phyloP scores from a whole-genome alignment of 805 yeast genomes.

The Maudiozyma bulderi region DNA sequence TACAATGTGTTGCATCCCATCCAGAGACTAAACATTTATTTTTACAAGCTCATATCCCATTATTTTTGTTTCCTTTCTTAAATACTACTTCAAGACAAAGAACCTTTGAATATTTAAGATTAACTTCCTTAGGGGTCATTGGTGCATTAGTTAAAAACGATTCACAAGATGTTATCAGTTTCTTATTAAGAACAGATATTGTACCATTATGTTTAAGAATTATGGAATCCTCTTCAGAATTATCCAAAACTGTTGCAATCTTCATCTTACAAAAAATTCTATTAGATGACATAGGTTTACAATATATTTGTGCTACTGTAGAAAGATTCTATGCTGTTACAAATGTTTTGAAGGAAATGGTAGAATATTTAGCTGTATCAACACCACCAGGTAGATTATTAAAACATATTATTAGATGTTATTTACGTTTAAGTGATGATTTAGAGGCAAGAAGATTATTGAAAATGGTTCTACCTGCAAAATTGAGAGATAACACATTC shows the following conservation, averaged over 20 bases:
- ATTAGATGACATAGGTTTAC: constrained; percentile 82
- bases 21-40: constrained; percentile 80
- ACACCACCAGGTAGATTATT: constrained; percentile 70
- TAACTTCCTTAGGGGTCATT: constrained; percentile 90
- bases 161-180: constrained; percentile 88
- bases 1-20: constrained; percentile 96
- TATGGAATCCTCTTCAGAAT: constrained; percentile 90
- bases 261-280: constrained; percentile 90
- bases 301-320: constrained; percentile 88
- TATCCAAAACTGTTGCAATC: constrained; percentile 92
- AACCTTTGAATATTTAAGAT: constrained; percentile 85
- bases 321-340: constrained; percentile 93
- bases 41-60: constrained; percentile 81
- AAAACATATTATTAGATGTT: constrained; percentile 91
- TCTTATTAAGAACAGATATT: constrained; percentile 87
- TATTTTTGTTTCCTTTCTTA: constrained; percentile 86
- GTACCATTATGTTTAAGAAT: constrained; percentile 90
- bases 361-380: constrained; percentile 66
- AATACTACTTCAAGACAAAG: constrained; percentile 86
- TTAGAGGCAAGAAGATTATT: constrained; percentile 82
- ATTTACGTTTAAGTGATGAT: constrained; percentile 81
- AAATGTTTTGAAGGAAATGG: constrained; percentile 77
- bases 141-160: constrained; percentile 96
- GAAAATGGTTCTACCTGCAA: constrained; percentile 75
- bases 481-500: constrained; percentile 68